Evolutionary conservation across 2,329 filamentous ascomycete genomes (phyloP).

Genomic region (Endothia cerciana): DNA sequence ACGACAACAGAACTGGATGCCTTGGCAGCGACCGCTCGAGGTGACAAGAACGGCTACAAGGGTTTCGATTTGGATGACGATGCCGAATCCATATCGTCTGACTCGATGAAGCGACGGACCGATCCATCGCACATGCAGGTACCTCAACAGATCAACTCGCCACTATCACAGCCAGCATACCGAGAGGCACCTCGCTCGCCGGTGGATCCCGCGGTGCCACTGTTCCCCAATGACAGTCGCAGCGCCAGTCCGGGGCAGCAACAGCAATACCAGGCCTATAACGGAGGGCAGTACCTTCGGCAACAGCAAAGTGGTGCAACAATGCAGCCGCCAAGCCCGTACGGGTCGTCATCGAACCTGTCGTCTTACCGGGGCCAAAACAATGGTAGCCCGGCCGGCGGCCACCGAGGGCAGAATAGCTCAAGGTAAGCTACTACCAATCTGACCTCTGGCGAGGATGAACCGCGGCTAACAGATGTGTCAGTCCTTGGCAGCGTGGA

Average conservation of each 20-base stretch:
- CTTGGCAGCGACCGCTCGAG: conserved; percentile 83
- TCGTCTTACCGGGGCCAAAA: conserved; percentile 44
- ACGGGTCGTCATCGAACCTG: conserved; percentile 38
- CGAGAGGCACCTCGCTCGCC: conserved; percentile 47
- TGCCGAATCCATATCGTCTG: conserved; percentile 67
- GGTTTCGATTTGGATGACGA: conserved; percentile 73
- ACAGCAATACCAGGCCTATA: conserved; percentile 36
- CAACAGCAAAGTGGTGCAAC: conserved; percentile 33
- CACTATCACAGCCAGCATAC: conserved; percentile 30
- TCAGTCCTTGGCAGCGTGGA: conserved; percentile 60
- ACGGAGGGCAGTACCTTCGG: conserved; percentile 33
- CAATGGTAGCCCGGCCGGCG: conserved; percentile 44
- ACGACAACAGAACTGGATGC: conserved; percentile 86
- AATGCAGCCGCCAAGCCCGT: conserved; percentile 36
- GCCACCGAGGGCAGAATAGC: conserved; percentile 46
- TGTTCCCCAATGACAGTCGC: conserved; percentile 49
- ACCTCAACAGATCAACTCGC: conserved; percentile 25
- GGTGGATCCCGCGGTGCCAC: conserved; percentile 53
- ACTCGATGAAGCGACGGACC: conserved; percentile 53
- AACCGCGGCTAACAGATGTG: conserved; percentile 32
- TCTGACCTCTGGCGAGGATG: not conserved
- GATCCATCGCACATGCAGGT: conserved; percentile 36
- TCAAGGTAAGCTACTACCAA: conserved; percentile 47
- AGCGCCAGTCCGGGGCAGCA: conserved; percentile 30
- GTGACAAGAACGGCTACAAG: conserved; percentile 69